phyloP scores from a whole-genome alignment of 108 stramenopile species.

The Nitzschia sp. region DNA sequence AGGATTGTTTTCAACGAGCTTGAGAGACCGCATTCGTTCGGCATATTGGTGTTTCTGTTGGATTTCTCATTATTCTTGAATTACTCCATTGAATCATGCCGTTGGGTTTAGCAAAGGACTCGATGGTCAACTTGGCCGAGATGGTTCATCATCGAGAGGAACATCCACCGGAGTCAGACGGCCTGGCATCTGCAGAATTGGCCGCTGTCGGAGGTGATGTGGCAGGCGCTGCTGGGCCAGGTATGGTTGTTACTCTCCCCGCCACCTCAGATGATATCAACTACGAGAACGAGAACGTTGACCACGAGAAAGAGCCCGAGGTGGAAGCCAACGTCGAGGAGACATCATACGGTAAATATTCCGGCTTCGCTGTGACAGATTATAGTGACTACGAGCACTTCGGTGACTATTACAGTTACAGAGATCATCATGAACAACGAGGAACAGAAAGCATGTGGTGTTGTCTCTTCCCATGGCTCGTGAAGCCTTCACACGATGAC shows the following conservation, averaged over 20 bases:
- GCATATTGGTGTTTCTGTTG: neutral
- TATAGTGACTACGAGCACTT: slow-evolving; percentile 37
- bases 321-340: neutral
- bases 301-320: neutral
- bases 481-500: neutral
- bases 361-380: slow-evolving; percentile 33
- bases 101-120: slow-evolving; percentile 47
- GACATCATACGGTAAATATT: slow-evolving; percentile 13
- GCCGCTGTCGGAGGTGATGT: neutral
- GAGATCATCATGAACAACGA: neutral
- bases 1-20: too few relatives aligned
- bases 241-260: too few relatives aligned
- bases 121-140: slow-evolving; percentile 47
- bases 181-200: neutral
- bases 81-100: slow-evolving; percentile 32
- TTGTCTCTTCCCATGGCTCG: slow-evolving; percentile 36
- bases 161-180: neutral
- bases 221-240: neutral
- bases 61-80: neutral
- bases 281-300: too few relatives aligned
- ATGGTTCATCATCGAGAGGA: slow-evolving; percentile 21
- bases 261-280: too few relatives aligned
- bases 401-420: slow-evolving; percentile 12
- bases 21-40: too few relatives aligned
- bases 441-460: slow-evolving; percentile 14